Base-by-base conservation (phyloP, 2,329 filamentous ascomycete species). In the Bipolaris cookei region DNA sequence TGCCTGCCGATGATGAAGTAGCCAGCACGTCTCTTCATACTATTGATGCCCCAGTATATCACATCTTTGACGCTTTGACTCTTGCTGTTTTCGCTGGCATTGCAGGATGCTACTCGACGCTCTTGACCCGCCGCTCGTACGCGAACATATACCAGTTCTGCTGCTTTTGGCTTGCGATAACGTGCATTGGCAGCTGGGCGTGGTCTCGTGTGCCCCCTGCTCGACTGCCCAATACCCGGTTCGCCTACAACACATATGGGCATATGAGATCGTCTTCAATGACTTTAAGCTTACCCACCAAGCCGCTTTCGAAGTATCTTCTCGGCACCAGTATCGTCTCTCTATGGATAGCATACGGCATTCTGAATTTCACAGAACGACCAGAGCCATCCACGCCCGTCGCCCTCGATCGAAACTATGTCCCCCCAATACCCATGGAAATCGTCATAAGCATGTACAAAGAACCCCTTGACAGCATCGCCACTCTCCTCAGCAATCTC, bases 371-470 rank as follows among this genome's bases (percentile, higher is more conserved):
- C 23, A 61, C 59, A 11, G 43, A 58, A n/a, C 39, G 47, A 28
- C 42, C 25, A n/a, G 43, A 59, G 18, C 18, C 4, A 21, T n/a
- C 10, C 20, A 46, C 14, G 13, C 10, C 44, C 18, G 42, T 52
- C 42, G 39, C 55, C 14, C 58, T 69, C 13, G 62, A 69, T 46
- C 21, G 38, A 6, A 38, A 46, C 0, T 77, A 73, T 51, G 39
- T 51, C 13, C 62, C 74, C 3, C 4, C 25, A 11, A 45, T 53
- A 8, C 42, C 56, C n/a, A 42, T 69, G 21, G 74, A 78, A 43
- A 67, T 77, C 10, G 75, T 77, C 5, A 62, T 78, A 44, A 76
- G 70, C 64, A 77, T 75, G 70, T 76, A 74, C 60, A 69, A 71
- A 47, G 76, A 77, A 57, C 67, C 71, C 0, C 45, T 68, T 6